phyloP scores from a whole-genome alignment of 2,329 filamentous ascomycete species.

The Penicillium olsonii region DNA sequence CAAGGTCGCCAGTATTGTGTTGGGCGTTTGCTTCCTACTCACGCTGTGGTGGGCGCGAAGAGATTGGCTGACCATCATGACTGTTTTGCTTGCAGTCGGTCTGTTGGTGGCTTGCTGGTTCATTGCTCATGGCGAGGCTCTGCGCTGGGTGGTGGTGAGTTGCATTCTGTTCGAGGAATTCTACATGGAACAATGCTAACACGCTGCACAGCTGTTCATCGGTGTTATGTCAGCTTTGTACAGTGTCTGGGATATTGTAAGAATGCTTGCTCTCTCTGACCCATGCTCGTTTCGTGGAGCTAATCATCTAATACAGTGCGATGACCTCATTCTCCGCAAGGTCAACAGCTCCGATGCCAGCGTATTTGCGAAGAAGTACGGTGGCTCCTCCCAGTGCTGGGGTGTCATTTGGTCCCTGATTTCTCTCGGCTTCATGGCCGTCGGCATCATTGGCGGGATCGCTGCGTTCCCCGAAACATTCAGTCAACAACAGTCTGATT shows the following conservation, averaged over 20 bases:
- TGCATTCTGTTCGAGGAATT: background rate
- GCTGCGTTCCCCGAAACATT: conserved; percentile 74
- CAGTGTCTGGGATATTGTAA: conserved; percentile 77
- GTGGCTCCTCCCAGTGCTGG: conserved; percentile 79
- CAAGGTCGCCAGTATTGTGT: conserved; percentile 73
- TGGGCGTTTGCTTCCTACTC: conserved; percentile 74
- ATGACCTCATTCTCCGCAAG: conserved; percentile 77
- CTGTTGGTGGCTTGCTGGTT: conserved; percentile 77
- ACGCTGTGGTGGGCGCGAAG: conserved; percentile 79
- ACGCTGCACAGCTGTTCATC: conserved; percentile 63
- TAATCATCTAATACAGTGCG: conserved; percentile 54
- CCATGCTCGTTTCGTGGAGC: background rate
- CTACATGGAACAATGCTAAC: conserved; percentile 12
- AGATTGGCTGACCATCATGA: conserved; percentile 75
- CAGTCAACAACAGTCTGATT: conserved; percentile 67
- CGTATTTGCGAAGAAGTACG: conserved; percentile 75
- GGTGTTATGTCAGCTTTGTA: conserved; percentile 81
- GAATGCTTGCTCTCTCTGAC: conserved; percentile 19
- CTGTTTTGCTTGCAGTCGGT: conserved; percentile 69
- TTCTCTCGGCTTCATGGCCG: conserved; percentile 69
- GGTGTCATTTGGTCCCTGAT: conserved; percentile 76
- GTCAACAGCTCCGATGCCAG: conserved; percentile 78
- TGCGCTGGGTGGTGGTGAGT: conserved; percentile 69
- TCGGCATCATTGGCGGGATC: conserved; percentile 72
- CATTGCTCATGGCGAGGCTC: conserved; percentile 71